A percentile compares a stretch with the other conserved stretches of the same genome.
These are phyloP conservation scores for Aspergillus candidus DNA, from an alignment of 2,329 filamentous ascomycete genomes.

Conservation along the genomic window DNA sequence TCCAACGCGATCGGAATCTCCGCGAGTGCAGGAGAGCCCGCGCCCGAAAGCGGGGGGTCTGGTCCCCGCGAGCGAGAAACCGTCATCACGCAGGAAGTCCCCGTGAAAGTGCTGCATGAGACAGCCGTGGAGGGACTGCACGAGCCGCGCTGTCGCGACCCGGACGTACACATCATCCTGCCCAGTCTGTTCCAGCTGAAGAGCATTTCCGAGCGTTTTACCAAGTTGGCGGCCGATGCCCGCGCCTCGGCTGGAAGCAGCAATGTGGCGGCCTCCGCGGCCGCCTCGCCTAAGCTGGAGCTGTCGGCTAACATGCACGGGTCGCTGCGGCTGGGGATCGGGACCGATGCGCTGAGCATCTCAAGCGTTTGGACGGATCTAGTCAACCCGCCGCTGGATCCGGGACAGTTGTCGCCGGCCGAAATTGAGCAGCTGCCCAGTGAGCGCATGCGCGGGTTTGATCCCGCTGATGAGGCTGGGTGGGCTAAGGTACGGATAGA, in stretches of 20 bases:
- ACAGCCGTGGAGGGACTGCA: conserved; percentile 85
- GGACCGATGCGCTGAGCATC: conserved; percentile 78
- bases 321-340: conserved; percentile 69
- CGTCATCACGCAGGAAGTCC: conserved; percentile 89
- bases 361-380: conserved; percentile 80
- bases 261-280: conserved; percentile 18
- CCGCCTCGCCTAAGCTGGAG: conserved; percentile 61
- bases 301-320: conserved; percentile 94
- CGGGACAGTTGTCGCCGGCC: conserved; percentile 61
- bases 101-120: conserved; percentile 81
- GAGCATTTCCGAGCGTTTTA: conserved; percentile 91
- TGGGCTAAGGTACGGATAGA: conserved; percentile 91
- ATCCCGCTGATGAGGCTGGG: conserved; percentile 65
- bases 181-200: conserved; percentile 85
- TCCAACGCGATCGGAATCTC: conserved; percentile 53
- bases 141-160: conserved; percentile 83
- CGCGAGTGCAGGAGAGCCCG: neutral
- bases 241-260: conserved; percentile 22
- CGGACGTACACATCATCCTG: conserved; percentile 88
- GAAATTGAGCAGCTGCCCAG: conserved; percentile 71
- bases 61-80: conserved; percentile 71
- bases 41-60: conserved; percentile 37
- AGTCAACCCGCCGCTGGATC: conserved; percentile 81
- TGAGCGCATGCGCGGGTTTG: conserved; percentile 62
- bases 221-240: conserved; percentile 56